A percentile compares a stretch with the other conserved stretches of the same genome.
Conservation (phyloP, 768 basidiomycete species). For the Leccinum arenicola region DNA sequence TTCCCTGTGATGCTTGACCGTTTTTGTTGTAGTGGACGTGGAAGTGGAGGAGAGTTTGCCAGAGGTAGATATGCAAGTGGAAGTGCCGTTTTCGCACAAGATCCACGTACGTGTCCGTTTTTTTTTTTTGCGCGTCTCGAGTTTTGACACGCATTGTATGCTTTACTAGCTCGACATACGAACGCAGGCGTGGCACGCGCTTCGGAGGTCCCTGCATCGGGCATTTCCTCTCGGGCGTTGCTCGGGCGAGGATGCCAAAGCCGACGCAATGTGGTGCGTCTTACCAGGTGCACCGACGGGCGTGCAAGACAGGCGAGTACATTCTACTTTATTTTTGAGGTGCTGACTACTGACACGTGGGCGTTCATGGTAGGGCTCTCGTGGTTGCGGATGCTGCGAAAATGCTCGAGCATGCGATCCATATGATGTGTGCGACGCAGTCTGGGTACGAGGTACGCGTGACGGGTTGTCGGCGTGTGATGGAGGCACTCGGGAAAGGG, state of each 20-base stretch:
- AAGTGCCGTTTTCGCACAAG: slow-evolving; percentile 41
- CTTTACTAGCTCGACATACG: slow-evolving; percentile 34
- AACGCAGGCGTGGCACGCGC: slow-evolving; percentile 33
- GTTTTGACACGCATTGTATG: no score
- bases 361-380: slow-evolving; percentile 33
- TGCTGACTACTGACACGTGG: not conserved
- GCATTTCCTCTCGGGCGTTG: slow-evolving; percentile 9
- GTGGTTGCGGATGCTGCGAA: slow-evolving; percentile 42
- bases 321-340: not conserved
- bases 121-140: not conserved
- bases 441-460: slow-evolving; percentile 47
- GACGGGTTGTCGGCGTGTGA: slow-evolving; percentile 29
- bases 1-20: not conserved
- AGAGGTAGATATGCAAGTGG: slow-evolving; percentile 36
- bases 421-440: slow-evolving; percentile 48
- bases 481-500: slow-evolving; percentile 30
- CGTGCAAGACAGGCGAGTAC: slow-evolving; percentile 24
- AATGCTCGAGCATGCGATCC: slow-evolving; percentile 45
- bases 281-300: slow-evolving; percentile 14
- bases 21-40: slow-evolving; percentile 4
- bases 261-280: slow-evolving; percentile 24
- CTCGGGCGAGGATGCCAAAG: not conserved
- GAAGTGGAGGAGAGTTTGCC: slow-evolving; percentile 22
- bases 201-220: slow-evolving; percentile 40
- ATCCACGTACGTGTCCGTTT: slow-evolving; percentile 32